phyloP scores from a whole-genome alignment of 163 green algal species.

The Botryococcus braunii region DNA sequence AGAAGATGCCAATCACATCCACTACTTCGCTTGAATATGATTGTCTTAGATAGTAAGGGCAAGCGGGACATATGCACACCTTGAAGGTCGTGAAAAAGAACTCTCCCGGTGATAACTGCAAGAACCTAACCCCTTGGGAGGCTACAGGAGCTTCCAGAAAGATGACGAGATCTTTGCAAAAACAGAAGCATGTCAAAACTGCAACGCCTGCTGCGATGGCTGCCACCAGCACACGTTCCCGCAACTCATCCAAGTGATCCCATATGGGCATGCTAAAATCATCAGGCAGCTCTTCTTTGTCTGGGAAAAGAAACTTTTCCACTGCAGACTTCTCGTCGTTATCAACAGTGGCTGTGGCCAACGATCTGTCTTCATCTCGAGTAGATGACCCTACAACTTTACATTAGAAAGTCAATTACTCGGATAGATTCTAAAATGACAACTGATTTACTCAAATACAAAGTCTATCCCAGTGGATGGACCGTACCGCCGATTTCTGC shows the following conservation, averaged over 20 bases:
- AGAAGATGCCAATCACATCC: too few relatives aligned
- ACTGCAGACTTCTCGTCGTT: conserved; percentile 27
- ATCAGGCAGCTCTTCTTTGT: conserved; percentile 76
- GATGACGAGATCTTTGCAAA: conserved; percentile 88
- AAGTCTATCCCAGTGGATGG: too few relatives aligned
- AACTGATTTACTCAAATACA: too few relatives aligned
- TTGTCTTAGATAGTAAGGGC: not conserved
- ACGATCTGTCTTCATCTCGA: too few relatives aligned
- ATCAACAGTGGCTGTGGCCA: too few relatives aligned
- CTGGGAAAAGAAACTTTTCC: conserved; percentile 77
- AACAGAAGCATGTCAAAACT: conserved; percentile 83
- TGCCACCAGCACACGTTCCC: conserved; percentile 72
- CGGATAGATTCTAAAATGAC: too few relatives aligned
- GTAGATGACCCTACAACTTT: too few relatives aligned
- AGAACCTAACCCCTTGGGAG: conserved; percentile 83
- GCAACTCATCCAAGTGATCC: conserved; percentile 95
- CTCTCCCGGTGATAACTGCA: conserved; percentile 94
- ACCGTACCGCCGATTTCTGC: too few relatives aligned
- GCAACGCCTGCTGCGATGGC: conserved; percentile 47
- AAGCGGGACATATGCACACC: conserved; percentile 23
- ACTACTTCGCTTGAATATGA: too few relatives aligned
- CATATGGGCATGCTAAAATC: conserved; percentile 82
- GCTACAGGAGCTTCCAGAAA: conserved; percentile 93
- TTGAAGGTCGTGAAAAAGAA: conserved; percentile 97
- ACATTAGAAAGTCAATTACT: too few relatives aligned